Evolutionary conservation across 108 stramenopile species (phyloP).

Genomic region (Cyclotella sp.): DNA sequence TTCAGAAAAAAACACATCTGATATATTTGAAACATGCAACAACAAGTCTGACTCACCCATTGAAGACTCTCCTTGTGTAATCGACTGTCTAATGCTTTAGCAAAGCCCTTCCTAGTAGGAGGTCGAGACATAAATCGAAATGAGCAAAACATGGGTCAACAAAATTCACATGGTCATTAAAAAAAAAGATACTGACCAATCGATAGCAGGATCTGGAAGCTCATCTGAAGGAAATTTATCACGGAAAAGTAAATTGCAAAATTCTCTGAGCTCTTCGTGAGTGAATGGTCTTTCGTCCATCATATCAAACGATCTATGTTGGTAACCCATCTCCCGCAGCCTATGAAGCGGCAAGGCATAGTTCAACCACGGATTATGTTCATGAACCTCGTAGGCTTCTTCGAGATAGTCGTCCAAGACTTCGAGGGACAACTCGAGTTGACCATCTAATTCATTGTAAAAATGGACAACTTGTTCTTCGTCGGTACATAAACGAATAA

Average conservation of each 20-base stretch:
- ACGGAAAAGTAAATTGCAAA: conserved; percentile 71
- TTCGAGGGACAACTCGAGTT: conserved; percentile 84
- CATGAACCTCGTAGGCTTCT: conserved; percentile 85
- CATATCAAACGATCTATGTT: conserved; percentile 82
- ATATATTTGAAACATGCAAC: neutral
- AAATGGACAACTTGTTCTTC: conserved; percentile 81
- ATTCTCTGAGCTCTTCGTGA: conserved; percentile 70
- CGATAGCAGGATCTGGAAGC: conserved; percentile 72
- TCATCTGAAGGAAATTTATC: conserved; percentile 47
- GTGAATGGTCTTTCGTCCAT: conserved; percentile 80
- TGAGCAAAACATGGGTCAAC: neutral
- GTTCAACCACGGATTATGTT: conserved; percentile 89
- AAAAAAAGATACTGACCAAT: conserved; percentile 50
- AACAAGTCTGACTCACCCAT: conserved; percentile 37
- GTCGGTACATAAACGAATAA: conserved; percentile 86
- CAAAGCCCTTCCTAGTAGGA: conserved; percentile 55
- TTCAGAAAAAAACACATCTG: neutral
- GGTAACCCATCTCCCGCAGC: conserved; percentile 88
- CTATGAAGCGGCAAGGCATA: conserved; percentile 88
- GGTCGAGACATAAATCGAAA: neutral
- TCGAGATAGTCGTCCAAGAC: conserved; percentile 86
- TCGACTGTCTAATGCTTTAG: conserved; percentile 28
- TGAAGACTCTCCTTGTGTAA: conserved; percentile 56
- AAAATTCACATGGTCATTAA: neutral
- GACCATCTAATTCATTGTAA: conserved; percentile 84